A percentile compares a stretch with the other conserved stretches of the same genome.
These are phyloP conservation scores for Apiospora marii DNA, from an alignment of 2,329 filamentous ascomycete species.

Conservation along the genomic window DNA sequence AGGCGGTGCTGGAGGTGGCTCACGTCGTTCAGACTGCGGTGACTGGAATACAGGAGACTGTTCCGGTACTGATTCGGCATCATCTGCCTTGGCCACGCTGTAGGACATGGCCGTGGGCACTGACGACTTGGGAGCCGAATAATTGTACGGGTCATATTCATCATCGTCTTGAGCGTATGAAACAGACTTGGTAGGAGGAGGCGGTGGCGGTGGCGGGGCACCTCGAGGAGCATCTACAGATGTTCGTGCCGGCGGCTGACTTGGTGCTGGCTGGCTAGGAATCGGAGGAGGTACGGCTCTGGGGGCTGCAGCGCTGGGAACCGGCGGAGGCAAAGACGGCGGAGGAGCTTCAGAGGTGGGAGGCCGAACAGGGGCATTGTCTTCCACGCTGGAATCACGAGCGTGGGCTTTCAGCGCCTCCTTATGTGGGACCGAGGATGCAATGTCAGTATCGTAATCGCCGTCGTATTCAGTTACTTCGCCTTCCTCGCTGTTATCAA, in stretches of 20 bases:
- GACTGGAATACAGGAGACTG: slow-evolving; percentile 53
- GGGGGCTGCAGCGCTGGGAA: slow-evolving; percentile 62
- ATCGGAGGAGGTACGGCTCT: slow-evolving; percentile 70
- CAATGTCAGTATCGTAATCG: slow-evolving; percentile 97
- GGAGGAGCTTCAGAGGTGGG: slow-evolving; percentile 53
- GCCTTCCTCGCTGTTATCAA: slow-evolving; percentile 70
- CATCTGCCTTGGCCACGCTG: slow-evolving; percentile 52
- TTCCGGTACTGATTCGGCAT: slow-evolving; percentile 57
- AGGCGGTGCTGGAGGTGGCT: slow-evolving; percentile 50
- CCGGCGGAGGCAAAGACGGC: slow-evolving; percentile 60
- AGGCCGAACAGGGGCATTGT: slow-evolving; percentile 68
- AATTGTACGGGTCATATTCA: slow-evolving; percentile 75
- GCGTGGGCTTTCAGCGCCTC: slow-evolving; percentile 87
- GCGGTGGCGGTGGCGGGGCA: slow-evolving; percentile 71
- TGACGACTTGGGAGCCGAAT: slow-evolving; percentile 48
- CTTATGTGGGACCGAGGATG: slow-evolving; percentile 90
- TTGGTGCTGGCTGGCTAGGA: slow-evolving; percentile 68
- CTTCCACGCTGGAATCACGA: slow-evolving; percentile 79
- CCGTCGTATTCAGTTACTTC: slow-evolving; percentile 95
- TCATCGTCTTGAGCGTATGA: slow-evolving; percentile 72
- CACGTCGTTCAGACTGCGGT: slow-evolving; percentile 55
- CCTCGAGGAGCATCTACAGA: slow-evolving; percentile 77
- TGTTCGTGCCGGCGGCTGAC: slow-evolving; percentile 61
- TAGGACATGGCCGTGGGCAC: slow-evolving; percentile 41
- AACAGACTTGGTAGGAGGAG: slow-evolving; percentile 50